Conservation (phyloP, 768 basidiomycete species). For the Lactifluus piperatus region DNA sequence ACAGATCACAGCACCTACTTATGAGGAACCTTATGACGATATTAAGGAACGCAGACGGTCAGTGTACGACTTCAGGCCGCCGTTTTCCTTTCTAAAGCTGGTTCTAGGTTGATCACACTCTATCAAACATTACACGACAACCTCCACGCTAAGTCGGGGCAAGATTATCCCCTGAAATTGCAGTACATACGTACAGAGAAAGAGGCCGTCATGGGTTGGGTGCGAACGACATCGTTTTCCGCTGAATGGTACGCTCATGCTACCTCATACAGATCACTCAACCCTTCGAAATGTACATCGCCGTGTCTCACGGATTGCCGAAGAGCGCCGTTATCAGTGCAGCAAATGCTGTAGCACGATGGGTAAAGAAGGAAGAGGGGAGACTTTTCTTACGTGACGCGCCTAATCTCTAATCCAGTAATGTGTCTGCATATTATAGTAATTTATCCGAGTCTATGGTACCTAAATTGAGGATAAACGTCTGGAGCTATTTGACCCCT, state of each 20-base stretch:
- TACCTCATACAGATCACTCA: constrained; percentile 64
- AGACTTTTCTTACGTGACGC: constrained; percentile 80
- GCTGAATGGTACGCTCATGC: background rate
- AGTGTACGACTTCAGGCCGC: constrained; percentile 7
- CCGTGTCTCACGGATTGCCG: constrained; percentile 72
- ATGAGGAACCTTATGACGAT: constrained; percentile 76
- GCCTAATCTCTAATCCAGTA: constrained; percentile 59
- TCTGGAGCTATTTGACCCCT: background rate
- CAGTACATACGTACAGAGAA: constrained; percentile 80
- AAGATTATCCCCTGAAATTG: constrained; percentile 71
- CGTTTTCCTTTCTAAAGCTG: constrained; percentile 11
- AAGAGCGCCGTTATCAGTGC: constrained; percentile 84
- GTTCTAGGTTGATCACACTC: constrained; percentile 62
- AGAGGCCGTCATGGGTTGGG: constrained; percentile 94
- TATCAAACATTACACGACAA: constrained; percentile 86
- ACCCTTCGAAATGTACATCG: constrained; percentile 85
- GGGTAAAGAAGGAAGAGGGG: constrained; percentile 86
- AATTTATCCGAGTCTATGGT: background rate
- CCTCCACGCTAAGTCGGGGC: constrained; percentile 85
- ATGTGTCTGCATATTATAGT: background rate
- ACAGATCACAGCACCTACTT: constrained; percentile 80
- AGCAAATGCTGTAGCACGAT: constrained; percentile 81
- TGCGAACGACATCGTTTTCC: constrained; percentile 32
- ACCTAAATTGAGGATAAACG: background rate
- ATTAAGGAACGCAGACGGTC: constrained; percentile 53